Base-by-base conservation (phyloP, 306 rosid genomes). In the Lotus japonicus region DNA sequence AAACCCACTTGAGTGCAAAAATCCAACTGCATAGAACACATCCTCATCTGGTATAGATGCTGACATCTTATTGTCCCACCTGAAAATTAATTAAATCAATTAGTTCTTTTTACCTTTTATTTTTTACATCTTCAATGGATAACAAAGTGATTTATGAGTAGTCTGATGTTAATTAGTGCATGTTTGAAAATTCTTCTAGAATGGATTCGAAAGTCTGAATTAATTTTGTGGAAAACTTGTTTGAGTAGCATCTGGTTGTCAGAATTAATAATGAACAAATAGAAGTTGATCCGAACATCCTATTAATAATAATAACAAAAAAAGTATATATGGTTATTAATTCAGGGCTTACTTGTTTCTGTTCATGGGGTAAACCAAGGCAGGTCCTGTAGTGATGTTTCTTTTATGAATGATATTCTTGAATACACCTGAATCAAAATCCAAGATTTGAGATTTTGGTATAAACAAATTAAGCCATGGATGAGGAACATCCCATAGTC, bases 401-500 rank as follows among this genome's bases (percentile, higher is more conserved):
- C 81, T 79, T 74, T 83, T 86, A n/a, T 82, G 87, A 72, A 92
- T 68, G 62, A 88, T 91, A 5, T 81, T 83, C 69, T 72, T 86
- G 73, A 92, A 81, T 4, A 92, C 83, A 0, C 82, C 90, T 0
- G 44, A 31, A 54, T 92, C 75, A 39, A 92, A 92, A 14, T 88
- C 94, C 15, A 73, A 13, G 39, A 92, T 84, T 23, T 76, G 71
- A 41, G 88, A 83, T 79, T 82, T 86, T 0, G 98, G 96, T 18
- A 92, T 81, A 39, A 88, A 92, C 28, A 92, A 83, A 71, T 90
- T 92, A 21, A 90, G 80, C 96, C 97, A 92, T 0, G 98, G 98
- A 88, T 92, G 98, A 58, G 96, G 98, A 75, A 90, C 89, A 38
- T 92, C 96, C 98, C 98, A 92, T 3, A 81, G 42, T 43, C 97